A percentile compares a stretch with the other conserved stretches of the same genome.
Conservation (phyloP, 2,329 filamentous ascomycete genomes). For the Epichloe amarillans region DNA sequence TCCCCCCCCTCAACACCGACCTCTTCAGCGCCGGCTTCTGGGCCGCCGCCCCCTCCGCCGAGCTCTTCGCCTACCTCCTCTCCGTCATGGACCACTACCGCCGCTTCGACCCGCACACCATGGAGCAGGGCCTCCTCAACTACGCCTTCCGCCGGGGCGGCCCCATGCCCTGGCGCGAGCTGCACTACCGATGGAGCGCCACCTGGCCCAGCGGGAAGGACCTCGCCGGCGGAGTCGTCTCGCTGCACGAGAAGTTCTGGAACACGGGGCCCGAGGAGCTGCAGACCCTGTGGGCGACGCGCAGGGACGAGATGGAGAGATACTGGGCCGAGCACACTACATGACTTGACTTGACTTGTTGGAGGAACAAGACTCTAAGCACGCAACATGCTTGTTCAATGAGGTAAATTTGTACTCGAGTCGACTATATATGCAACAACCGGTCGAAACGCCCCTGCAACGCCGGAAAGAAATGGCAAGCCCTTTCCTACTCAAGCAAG, state of each 20-base stretch:
- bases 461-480: background rate
- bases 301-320: background rate
- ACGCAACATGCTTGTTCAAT: background rate
- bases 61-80: slow-evolving; percentile 24
- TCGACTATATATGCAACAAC: background rate
- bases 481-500: background rate
- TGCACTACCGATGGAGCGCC: slow-evolving; percentile 25
- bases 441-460: background rate
- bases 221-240: slow-evolving; percentile 18
- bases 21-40: slow-evolving; percentile 28
- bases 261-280: slow-evolving; percentile 8
- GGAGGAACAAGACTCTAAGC: background rate
- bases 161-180: slow-evolving; percentile 27
- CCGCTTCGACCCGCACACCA: slow-evolving; percentile 10
- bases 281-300: slow-evolving; percentile 1
- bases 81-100: too few species aligned
- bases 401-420: background rate
- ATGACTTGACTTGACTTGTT: too few species aligned
- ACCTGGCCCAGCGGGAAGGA: slow-evolving; percentile 23
- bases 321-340: background rate
- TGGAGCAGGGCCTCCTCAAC: slow-evolving; percentile 30
- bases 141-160: slow-evolving; percentile 27
- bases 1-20: slow-evolving; percentile 20
- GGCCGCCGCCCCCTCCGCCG: slow-evolving; percentile 22
- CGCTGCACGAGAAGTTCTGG: slow-evolving; percentile 27